Evolutionary conservation across 2,329 filamentous ascomycete species (phyloP), one percentile per base, ranked within the genome.

Genomic region (Phoma sp.): DNA sequence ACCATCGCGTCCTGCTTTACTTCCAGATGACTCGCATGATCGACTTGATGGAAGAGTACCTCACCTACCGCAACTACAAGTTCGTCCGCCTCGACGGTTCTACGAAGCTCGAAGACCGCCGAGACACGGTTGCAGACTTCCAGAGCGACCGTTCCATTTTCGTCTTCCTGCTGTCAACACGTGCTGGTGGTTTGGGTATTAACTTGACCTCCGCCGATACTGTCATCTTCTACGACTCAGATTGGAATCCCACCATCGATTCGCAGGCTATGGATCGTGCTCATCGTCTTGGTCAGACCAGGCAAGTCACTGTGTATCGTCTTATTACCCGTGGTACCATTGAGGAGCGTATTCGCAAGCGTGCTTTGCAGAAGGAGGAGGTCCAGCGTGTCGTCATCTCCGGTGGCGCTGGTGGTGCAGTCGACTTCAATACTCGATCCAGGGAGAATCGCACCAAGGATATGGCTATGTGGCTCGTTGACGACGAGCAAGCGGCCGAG

Each of bases 1-100:
- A 90, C 32, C 95, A 99, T 67, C 92, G 95, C 69, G 95, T 99
- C 22, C 82, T 99, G 48, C 81, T 99, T 18, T 99, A 99, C 82
- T 99, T 99, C 90, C 95, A 99, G 81, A 99, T 99, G 95, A 99
- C 95, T 4, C 90, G 91, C 71, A 99, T 99, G 95, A 98, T 99
- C 71, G 93, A 99, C 74, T 81, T 99, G 57, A 98, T 98, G 90
- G 95, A 99, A 75, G 95, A 99, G 77, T 99, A 98, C 67, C 82
- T 99, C 55, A 98, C 95, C 0, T 98, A 98, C 79, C 91, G 95
- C 73, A 97, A 98, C 78, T 98, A 96, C 87, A 97, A 96, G 77
- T 99, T 97, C 78, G 96, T 93, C 69, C 90, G 95, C 56, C 83
- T 99, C 39, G 95, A 99, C 69, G 95, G 95, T 71, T 96, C 92